Percentiles rank a stretch among this genome's conserved stretches.
These are phyloP conservation scores for Paramecium primaurelia DNA, from an alignment of 73 alveolate species.

Conservation along the genomic window DNA sequence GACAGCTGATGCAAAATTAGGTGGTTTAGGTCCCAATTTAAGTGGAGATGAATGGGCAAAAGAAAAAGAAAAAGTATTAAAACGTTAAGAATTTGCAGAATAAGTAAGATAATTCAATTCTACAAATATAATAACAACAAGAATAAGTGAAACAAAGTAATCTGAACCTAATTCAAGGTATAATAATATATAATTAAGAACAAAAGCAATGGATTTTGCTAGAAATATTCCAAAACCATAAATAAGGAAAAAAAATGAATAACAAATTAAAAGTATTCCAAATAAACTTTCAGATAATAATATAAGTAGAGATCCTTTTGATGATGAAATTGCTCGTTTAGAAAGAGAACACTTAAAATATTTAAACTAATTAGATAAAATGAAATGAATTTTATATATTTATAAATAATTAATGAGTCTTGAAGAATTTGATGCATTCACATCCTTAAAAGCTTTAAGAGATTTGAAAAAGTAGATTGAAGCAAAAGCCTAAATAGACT, in stretches of 20 bases:
- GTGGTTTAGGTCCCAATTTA: constrained; percentile 94
- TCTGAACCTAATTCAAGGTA: constrained; percentile 45
- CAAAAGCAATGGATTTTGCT: constrained; percentile 76
- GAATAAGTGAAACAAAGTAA: neutral
- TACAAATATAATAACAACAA: neutral
- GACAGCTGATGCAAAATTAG: constrained; percentile 74
- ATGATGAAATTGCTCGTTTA: constrained; percentile 35
- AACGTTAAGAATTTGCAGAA: constrained; percentile 76
- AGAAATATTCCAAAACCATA: constrained; percentile 73
- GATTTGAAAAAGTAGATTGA: constrained; percentile 25
- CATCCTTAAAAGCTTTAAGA: constrained; percentile 40
- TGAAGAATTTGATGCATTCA: constrained; percentile 53
- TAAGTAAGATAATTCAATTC: constrained; percentile 61
- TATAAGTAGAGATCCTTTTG: constrained; percentile 32
- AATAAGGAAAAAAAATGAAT: neutral
- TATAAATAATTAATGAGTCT: neutral
- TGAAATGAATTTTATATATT: constrained; percentile 5
- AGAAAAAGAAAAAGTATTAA: constrained; percentile 75
- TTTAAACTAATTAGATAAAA: constrained; percentile 31
- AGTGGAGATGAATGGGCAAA: constrained; percentile 94
- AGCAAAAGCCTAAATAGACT: neutral
- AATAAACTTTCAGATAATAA: neutral
- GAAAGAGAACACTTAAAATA: constrained; percentile 38
- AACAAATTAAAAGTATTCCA: neutral
- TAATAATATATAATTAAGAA: constrained; percentile 51